A percentile compares a stretch with the other conserved stretches of the same genome.
These are phyloP conservation scores for Albugo candida DNA, from an alignment of 352 stramenopile species.

Conservation along the genomic window DNA sequence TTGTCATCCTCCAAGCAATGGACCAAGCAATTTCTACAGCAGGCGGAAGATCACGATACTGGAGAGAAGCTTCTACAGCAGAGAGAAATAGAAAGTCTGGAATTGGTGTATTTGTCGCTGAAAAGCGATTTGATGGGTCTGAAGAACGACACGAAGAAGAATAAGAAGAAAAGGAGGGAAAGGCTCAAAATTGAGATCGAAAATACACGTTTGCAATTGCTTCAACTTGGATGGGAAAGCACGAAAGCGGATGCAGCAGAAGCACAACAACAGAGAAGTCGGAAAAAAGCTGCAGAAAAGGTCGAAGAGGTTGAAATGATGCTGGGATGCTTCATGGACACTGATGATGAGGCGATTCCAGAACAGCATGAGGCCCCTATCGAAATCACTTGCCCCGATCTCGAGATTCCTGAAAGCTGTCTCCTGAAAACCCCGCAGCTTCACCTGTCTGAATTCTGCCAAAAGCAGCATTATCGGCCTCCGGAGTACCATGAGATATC, in stretches of 20 bases:
- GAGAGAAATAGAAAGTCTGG: not conserved
- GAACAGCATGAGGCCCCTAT: not conserved
- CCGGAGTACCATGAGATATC: constrained; percentile 50
- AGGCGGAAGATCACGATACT: not conserved
- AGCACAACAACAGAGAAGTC: too few relatives aligned
- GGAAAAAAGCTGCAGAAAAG: too few relatives aligned
- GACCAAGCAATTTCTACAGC: too few relatives aligned
- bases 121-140: constrained; percentile 11
- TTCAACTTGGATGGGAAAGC: constrained; percentile 24
- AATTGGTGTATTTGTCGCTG: not conserved
- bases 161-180: constrained; percentile 4
- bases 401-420: too few relatives aligned
- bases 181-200: not conserved
- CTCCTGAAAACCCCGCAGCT: constrained; percentile 58
- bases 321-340: not conserved
- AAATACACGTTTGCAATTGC: constrained; percentile 2
- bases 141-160: constrained; percentile 3
- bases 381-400: constrained; percentile 4
- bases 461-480: constrained; percentile 61
- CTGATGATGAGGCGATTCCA: not conserved
- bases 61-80: not conserved
- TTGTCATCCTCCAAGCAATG: too few relatives aligned
- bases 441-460: constrained; percentile 76
- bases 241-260: too few relatives aligned
- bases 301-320: too few relatives aligned